Evolutionary conservation across 345 rosid species (phyloP).

Genomic region (Triadica sebifera): DNA sequence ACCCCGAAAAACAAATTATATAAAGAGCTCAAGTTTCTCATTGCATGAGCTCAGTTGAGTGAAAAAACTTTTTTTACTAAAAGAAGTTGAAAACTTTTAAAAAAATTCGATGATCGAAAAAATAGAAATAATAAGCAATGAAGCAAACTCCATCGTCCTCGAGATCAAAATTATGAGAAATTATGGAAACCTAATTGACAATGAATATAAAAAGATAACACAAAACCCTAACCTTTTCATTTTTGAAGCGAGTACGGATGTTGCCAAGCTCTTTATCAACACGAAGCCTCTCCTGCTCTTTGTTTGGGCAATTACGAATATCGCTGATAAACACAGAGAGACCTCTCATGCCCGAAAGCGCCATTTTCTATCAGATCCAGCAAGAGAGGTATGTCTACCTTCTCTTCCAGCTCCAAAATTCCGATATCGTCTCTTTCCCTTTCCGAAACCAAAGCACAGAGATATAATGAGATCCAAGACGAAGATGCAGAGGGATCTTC

Average conservation of each 20-base stretch:
- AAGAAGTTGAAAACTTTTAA: not conserved
- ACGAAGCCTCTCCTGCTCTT: conserved; percentile 91
- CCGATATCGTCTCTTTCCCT: not conserved
- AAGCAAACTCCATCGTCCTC: not conserved
- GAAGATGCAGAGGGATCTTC: not conserved
- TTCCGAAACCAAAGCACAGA: not conserved
- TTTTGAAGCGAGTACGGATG: conserved; percentile 92
- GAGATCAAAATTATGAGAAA: not conserved
- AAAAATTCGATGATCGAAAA: too few relatives aligned
- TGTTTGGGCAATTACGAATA: conserved; percentile 96
- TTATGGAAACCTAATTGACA: not conserved
- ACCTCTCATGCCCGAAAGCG: conserved; percentile 93
- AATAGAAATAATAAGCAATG: not conserved
- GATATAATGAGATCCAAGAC: conserved; percentile 8
- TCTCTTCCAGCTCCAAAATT: conserved; percentile 10
- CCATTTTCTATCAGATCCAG: conserved; percentile 38
- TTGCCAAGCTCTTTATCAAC: conserved; percentile 99
- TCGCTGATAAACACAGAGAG: conserved; percentile 97
- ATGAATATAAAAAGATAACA: not conserved
- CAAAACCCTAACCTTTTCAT: conserved; percentile 61
- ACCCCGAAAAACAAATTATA: not conserved
- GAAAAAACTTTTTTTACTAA: not conserved
- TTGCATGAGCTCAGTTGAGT: conserved; percentile 2
- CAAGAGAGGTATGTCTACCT: not conserved
- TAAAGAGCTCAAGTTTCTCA: not conserved